These are phyloP conservation scores for Ailanthus altissimus DNA, from an alignment of 345 rosid species.

Conservation along the genomic window DNA sequence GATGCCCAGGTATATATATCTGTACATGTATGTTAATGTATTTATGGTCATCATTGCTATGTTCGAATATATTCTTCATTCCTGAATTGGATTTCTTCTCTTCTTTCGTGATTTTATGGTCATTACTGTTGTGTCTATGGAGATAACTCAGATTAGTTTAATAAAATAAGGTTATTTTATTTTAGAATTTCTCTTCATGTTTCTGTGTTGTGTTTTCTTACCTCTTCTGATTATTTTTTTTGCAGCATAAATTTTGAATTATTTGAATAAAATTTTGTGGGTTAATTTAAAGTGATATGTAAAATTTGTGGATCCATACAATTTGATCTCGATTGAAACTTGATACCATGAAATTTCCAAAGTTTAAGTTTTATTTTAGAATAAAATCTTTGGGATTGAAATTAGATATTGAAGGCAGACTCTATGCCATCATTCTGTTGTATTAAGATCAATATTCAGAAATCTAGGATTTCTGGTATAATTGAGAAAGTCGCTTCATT, in stretches of 20 bases:
- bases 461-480: background rate
- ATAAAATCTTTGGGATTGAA: background rate
- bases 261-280: background rate
- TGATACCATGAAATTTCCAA: background rate
- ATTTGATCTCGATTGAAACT: background rate
- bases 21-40: background rate
- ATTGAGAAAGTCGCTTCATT: no score
- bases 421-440: background rate
- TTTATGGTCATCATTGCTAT: background rate
- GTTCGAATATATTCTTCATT: background rate
- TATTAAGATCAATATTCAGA: background rate
- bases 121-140: no score
- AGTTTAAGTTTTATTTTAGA: background rate
- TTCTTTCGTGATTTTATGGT: no score
- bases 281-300: background rate
- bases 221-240: background rate
- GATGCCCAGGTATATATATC: slow-evolving; percentile 52
- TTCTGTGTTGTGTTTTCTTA: background rate
- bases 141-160: no score
- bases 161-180: background rate
- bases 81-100: background rate
- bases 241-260: background rate
- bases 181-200: background rate
- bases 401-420: background rate
- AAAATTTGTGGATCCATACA: background rate